These are phyloP conservation scores for Sarocladium strictum DNA, from an alignment of 2,329 filamentous ascomycete genomes.

Conservation along the genomic window DNA sequence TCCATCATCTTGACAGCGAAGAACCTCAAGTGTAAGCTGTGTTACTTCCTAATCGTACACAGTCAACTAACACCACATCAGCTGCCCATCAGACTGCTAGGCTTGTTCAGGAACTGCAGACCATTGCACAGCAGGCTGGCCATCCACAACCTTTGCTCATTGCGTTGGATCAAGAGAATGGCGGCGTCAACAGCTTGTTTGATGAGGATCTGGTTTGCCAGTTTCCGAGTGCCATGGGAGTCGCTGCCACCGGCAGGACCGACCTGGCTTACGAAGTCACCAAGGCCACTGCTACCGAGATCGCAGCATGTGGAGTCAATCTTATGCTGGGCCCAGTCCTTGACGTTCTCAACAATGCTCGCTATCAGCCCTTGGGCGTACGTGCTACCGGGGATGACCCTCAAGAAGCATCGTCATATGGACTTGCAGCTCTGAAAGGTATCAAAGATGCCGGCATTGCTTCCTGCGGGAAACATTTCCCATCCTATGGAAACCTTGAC, in stretches of 20 bases:
- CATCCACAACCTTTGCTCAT: slow-evolving; percentile 87
- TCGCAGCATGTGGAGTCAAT: slow-evolving; percentile 90
- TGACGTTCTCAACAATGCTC: slow-evolving; percentile 88
- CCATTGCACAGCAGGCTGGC: slow-evolving; percentile 82
- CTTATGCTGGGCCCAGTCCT: slow-evolving; percentile 90
- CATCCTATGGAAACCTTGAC: slow-evolving; percentile 91
- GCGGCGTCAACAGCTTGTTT: slow-evolving; percentile 92
- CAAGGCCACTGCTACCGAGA: slow-evolving; percentile 87
- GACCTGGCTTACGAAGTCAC: slow-evolving; percentile 85
- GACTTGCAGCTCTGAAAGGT: slow-evolving; percentile 83
- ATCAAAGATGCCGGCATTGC: slow-evolving; percentile 87
- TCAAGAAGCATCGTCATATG: slow-evolving; percentile 89
- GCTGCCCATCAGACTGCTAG: slow-evolving; percentile 85
- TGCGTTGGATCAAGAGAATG: slow-evolving; percentile 94
- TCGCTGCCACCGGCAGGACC: slow-evolving; percentile 84
- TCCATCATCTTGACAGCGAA: slow-evolving; percentile 81
- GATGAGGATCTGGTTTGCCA: slow-evolving; percentile 95
- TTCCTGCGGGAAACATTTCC: slow-evolving; percentile 93
- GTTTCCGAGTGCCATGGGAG: slow-evolving; percentile 94
- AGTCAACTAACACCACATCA: too few species aligned
- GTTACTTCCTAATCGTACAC: too few species aligned
- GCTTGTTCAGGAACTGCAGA: slow-evolving; percentile 86
- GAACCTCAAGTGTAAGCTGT: slow-evolving; percentile 72
- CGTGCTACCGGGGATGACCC: slow-evolving; percentile 88
- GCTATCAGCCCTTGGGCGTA: slow-evolving; percentile 85